Base-by-base conservation (phyloP, 306 rosid genomes). In the Vigna nakashimae region DNA sequence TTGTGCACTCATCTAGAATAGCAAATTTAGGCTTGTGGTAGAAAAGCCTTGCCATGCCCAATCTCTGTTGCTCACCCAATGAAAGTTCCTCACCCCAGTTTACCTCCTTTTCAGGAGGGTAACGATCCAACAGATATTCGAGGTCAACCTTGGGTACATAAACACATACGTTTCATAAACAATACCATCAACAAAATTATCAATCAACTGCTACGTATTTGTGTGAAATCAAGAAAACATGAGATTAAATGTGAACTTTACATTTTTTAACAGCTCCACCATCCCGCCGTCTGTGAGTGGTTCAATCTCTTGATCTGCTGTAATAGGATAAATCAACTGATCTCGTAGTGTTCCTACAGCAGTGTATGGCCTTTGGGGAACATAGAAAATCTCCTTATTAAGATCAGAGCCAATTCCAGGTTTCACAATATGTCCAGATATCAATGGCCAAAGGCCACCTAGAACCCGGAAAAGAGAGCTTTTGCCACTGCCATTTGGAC, bases 401-500 rank as follows among this genome's bases (percentile, higher is more conserved):
- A 96, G 99, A 88, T 96, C 94, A 74, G 98, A 88, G 76, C 99
- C 99, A 85, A 89, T 85, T 77, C 98, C 99, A 52, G 99, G 99
- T 81, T 96, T 96, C 83, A 91, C 96, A 58, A 96, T 92, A 87
- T 88, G 88, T 56, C 99, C 99, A 76, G 96, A 91, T 58, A 92
- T 89, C 78, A 96, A 76, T 18, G 99, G 99, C 99, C 99, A 96
- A 49, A 96, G 98, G 76, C 99, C 99, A 26, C 99, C 99, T 76
- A 96, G 82, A 84, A 96, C 99, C 62, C 99, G 90, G 84, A 96
- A 96, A 83, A 96, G 99, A 5, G 99, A 92, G 87, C 99, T 96
- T 88, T 96, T 96, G 69, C 99, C 99, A 67, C 99, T 96, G 51
- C 99, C 99, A 87, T 96, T 96, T 81, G 99, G 99, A 90, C 99